A percentile compares a stretch with the other conserved stretches of the same genome.
Conservation (phyloP, 1,284 basidiomycete species). For the Austroboletus novae-zelandiae region DNA sequence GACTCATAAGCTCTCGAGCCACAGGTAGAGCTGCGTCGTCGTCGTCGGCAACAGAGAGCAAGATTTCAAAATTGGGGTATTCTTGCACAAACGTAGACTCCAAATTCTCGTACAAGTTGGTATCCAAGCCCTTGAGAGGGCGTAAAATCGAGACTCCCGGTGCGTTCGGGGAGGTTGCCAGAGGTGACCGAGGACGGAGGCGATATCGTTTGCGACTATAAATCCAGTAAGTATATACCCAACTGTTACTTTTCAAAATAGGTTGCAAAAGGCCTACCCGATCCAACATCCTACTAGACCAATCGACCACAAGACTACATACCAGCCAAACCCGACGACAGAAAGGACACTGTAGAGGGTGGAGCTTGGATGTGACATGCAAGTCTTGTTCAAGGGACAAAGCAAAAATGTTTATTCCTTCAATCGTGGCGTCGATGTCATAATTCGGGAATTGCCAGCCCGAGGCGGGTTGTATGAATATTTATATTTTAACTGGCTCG, state of each 20-base stretch:
- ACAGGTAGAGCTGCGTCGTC: constrained; percentile 81
- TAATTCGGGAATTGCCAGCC: too few species aligned
- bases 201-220: constrained; percentile 72
- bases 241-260: not conserved
- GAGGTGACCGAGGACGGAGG: constrained; percentile 60
- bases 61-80: constrained; percentile 85
- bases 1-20: constrained; percentile 70
- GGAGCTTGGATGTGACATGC: constrained; percentile 15
- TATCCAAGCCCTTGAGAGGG: constrained; percentile 89
- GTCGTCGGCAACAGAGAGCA: constrained; percentile 82
- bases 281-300: constrained; percentile 74
- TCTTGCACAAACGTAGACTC: constrained; percentile 89
- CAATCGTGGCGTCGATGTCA: too few species aligned
- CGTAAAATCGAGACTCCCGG: constrained; percentile 91
- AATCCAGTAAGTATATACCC: constrained; percentile 13
- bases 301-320: constrained; percentile 68
- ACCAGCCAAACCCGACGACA: constrained; percentile 64
- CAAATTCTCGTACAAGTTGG: constrained; percentile 90
- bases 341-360: constrained; percentile 33
- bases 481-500: too few species aligned
- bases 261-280: constrained; percentile 58
- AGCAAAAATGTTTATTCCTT: too few species aligned
- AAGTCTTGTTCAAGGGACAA: not conserved
- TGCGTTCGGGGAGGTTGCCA: constrained; percentile 51
- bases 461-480: too few species aligned